Conservation (phyloP, 73 alveolate species). For the Stentor coeruleus region DNA sequence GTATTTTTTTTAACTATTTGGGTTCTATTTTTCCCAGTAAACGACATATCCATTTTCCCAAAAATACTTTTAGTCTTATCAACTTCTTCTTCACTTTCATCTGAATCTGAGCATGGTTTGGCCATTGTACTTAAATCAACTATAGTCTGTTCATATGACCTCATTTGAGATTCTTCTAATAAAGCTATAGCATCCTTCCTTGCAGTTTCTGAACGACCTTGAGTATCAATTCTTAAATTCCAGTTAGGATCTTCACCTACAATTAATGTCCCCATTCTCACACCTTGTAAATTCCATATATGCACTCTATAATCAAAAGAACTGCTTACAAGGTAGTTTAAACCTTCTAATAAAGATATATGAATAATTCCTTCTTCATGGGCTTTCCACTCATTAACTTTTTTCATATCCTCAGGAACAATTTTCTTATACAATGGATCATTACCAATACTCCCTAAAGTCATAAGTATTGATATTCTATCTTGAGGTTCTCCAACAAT, state of each 20-base stretch:
- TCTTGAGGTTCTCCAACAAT: slow-evolving; percentile 72
- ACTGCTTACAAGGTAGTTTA: slow-evolving; percentile 73
- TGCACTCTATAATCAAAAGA: slow-evolving; percentile 93
- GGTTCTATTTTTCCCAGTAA: no score
- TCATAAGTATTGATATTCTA: slow-evolving; percentile 47
- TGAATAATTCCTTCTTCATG: slow-evolving; percentile 89
- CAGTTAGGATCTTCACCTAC: slow-evolving; percentile 87
- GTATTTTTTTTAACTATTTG: no score
- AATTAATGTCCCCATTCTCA: slow-evolving; percentile 81
- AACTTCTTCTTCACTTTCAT: not conserved
- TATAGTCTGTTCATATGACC: not conserved
- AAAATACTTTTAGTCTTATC: no score
- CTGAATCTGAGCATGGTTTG: not conserved
- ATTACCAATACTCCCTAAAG: slow-evolving; percentile 48
- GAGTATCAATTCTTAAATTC: no score
- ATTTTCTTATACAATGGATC: slow-evolving; percentile 39
- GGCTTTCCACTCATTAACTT: slow-evolving; percentile 70
- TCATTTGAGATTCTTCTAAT: not conserved
- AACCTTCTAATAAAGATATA: slow-evolving; percentile 74
- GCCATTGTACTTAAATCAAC: not conserved
- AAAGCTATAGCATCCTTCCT: not conserved
- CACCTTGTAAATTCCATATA: slow-evolving; percentile 79
- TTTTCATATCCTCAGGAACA: slow-evolving; percentile 45
- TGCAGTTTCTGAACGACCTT: not conserved
- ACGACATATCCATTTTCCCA: no score